phyloP scores from a whole-genome alignment of 345 rosid genomes.

The Conringia planisiliqua region DNA sequence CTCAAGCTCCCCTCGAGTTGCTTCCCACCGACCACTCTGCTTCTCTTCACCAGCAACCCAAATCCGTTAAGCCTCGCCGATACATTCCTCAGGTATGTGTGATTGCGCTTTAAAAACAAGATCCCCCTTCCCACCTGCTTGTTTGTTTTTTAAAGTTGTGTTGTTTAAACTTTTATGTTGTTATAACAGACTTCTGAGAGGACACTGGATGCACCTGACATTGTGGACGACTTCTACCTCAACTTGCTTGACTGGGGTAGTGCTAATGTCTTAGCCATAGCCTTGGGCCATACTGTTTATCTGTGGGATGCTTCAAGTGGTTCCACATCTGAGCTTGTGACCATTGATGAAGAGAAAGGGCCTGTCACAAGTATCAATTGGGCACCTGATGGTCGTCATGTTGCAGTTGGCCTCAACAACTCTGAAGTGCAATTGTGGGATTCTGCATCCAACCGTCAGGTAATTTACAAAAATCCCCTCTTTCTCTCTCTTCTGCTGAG shows the following conservation, averaged over 20 bases:
- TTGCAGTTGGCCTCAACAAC: slow-evolving; percentile 32
- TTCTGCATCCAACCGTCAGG: slow-evolving; percentile 40
- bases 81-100: slow-evolving; percentile 32
- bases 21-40: slow-evolving; percentile 8
- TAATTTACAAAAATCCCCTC: background rate
- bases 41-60: slow-evolving; percentile 31
- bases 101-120: background rate
- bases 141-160: background rate
- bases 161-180: background rate
- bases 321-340: slow-evolving; percentile 48
- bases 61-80: slow-evolving; percentile 33
- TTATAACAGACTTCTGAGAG: slow-evolving; percentile 30
- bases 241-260: slow-evolving; percentile 41
- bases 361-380: slow-evolving; percentile 33
- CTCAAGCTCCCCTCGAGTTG: slow-evolving; percentile 37
- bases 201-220: slow-evolving; percentile 37
- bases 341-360: slow-evolving; percentile 43
- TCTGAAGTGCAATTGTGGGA: slow-evolving; percentile 33
- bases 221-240: slow-evolving; percentile 37
- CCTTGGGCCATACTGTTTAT: slow-evolving; percentile 35
- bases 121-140: background rate
- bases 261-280: slow-evolving; percentile 36
- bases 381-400: slow-evolving; percentile 38
- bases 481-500: background rate
- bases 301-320: slow-evolving; percentile 49